Conservation (phyloP, 352 stramenopile genomes). For the Pythium vanterpoolii region DNA sequence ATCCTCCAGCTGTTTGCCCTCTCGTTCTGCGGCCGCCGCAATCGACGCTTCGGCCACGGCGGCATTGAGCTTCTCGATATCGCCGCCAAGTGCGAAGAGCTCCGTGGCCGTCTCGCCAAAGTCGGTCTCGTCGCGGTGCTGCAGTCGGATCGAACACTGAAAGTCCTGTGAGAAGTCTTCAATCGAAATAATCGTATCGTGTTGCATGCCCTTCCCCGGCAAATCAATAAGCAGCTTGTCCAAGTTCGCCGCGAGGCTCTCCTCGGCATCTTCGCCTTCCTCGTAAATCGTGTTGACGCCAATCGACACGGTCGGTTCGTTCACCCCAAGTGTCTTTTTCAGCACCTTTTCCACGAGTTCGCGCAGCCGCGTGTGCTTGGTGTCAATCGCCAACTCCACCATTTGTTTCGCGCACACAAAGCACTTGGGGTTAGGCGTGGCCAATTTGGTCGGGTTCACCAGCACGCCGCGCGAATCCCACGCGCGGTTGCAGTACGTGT, state of each 20-base stretch:
- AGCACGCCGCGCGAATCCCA: constrained; percentile 91
- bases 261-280: constrained; percentile 91
- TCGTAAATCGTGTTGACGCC: constrained; percentile 92
- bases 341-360: constrained; percentile 80
- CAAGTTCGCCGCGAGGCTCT: constrained; percentile 83
- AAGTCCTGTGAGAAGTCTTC: constrained; percentile 97
- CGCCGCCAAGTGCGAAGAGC: constrained; percentile 72
- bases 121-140: constrained; percentile 56
- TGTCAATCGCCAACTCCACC: constrained; percentile 90
- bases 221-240: constrained; percentile 85
- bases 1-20: constrained; percentile 30
- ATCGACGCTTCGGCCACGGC: constrained; percentile 12
- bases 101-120: constrained; percentile 71
- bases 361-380: constrained; percentile 74
- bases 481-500: constrained; percentile 93
- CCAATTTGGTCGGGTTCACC: constrained; percentile 88
- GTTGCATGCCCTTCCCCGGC: constrained; percentile 89
- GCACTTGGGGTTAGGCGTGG: constrained; percentile 91
- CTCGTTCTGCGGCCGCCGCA: constrained; percentile 19
- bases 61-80: constrained; percentile 54
- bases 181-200: constrained; percentile 91
- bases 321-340: constrained; percentile 88
- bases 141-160: constrained; percentile 76
- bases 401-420: constrained; percentile 95
- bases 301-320: constrained; percentile 86